Evolutionary conservation across 306 rosid species (phyloP).

Genomic region (Pterocarpus macrocarpus): DNA sequence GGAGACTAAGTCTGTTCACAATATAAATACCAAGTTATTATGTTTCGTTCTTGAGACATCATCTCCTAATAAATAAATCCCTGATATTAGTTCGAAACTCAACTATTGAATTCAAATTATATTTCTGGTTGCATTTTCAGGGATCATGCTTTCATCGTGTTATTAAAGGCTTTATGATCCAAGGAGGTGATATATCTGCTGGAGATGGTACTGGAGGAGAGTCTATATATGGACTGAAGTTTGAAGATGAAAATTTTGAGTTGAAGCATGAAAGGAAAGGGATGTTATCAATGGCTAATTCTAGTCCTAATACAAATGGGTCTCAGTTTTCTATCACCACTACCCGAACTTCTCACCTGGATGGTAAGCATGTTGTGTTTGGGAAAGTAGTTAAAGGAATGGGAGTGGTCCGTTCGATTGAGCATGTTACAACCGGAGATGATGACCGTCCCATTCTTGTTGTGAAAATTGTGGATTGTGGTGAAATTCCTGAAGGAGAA

Average conservation of each 20-base stretch:
- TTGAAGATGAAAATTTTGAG: conserved; percentile 89
- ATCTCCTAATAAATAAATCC: not conserved
- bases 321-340: conserved; percentile 93
- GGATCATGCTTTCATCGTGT: conserved; percentile 85
- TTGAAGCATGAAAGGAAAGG: conserved; percentile 95
- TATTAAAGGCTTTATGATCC: conserved; percentile 82
- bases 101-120: conserved; percentile 21
- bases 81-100: not conserved
- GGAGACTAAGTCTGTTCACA: not conserved
- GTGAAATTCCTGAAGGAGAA: conserved; percentile 75
- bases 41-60: conserved; percentile 3
- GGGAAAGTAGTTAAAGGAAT: conserved; percentile 89
- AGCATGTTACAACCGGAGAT: conserved; percentile 62
- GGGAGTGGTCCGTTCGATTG: conserved; percentile 88
- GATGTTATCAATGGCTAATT: conserved; percentile 91
- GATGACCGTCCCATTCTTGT: conserved; percentile 66
- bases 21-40: not conserved
- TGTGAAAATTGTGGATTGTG: conserved; percentile 72
- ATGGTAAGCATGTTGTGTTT: conserved; percentile 92
- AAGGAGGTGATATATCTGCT: conserved; percentile 94
- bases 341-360: conserved; percentile 83
- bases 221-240: conserved; percentile 82
- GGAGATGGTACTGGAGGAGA: conserved; percentile 97
- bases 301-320: conserved; percentile 84
- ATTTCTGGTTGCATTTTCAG: conserved; percentile 52